Evolutionary conservation across 352 stramenopile species (phyloP).

Genomic region (Thalassiosira ordinaria): DNA sequence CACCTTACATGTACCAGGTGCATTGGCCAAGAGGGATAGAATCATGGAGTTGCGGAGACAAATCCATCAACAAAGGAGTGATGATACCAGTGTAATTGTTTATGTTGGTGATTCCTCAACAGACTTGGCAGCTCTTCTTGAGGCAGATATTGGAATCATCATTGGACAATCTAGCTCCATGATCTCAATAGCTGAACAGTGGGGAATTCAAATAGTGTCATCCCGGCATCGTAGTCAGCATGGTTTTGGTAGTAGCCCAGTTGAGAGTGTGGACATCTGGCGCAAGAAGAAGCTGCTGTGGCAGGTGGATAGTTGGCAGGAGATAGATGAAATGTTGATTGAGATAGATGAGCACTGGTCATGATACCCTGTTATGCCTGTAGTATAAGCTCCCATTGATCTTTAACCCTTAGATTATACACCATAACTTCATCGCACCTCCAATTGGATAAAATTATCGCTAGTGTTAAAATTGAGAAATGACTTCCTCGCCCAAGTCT

Average conservation of each 20-base stretch:
- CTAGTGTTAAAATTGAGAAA: too few relatives aligned
- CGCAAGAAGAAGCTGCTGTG: constrained; percentile 31
- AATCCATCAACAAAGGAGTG: constrained; percentile 22
- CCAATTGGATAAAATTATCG: too few relatives aligned
- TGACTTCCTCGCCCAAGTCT: too few relatives aligned
- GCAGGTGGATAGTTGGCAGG: constrained; percentile 45
- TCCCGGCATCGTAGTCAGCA: constrained; percentile 31
- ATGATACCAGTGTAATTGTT: constrained; percentile 45
- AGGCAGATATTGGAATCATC: constrained; percentile 69
- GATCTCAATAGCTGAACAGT: constrained; percentile 44
- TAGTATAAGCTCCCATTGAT: too few relatives aligned
- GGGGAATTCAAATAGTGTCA: constrained; percentile 42
- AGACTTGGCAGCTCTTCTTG: constrained; percentile 60
- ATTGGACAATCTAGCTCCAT: constrained; percentile 55
- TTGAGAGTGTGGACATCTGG: not conserved
- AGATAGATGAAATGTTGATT: constrained; percentile 52
- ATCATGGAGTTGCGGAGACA: constrained; percentile 48
- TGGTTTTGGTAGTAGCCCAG: constrained; percentile 19
- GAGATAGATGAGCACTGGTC: constrained; percentile 44
- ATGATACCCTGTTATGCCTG: too few relatives aligned
- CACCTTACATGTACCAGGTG: constrained; percentile 54
- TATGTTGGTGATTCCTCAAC: constrained; percentile 75
- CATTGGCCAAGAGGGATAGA: constrained; percentile 57
- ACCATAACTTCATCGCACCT: too few relatives aligned
- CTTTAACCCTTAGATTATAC: too few relatives aligned